These are phyloP conservation scores for Plectranthus barbatus DNA, from an alignment of 257 asterid genomes.

Conservation along the genomic window DNA sequence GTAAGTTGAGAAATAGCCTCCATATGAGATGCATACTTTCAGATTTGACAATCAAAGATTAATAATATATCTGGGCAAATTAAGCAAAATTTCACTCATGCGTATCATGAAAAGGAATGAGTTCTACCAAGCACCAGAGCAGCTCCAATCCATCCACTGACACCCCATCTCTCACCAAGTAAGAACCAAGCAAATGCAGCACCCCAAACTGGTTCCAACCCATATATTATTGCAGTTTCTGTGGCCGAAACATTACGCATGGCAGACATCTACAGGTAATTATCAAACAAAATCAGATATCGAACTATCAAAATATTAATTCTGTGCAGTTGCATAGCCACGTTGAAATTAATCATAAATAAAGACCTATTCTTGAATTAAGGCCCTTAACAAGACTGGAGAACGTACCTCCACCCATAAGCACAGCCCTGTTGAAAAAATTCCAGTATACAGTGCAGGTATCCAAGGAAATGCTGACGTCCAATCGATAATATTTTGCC, in stretches of 20 bases:
- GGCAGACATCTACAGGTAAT: conserved; percentile 37
- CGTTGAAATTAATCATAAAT: too few species aligned
- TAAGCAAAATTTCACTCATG: neutral
- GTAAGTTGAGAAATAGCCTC: too few species aligned
- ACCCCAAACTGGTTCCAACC: conserved; percentile 83
- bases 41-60: neutral
- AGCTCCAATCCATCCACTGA: conserved; percentile 74
- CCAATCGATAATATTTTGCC: conserved; percentile 25
- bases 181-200: conserved; percentile 84
- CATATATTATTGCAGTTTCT: conserved; percentile 72
- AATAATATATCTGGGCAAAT: neutral
- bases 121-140: conserved; percentile 62
- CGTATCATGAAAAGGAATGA: neutral
- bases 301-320: too few species aligned
- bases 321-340: neutral
- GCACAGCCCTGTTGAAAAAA: conserved; percentile 67
- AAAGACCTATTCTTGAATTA: neutral
- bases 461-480: conserved; percentile 61
- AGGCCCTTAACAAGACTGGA: neutral
- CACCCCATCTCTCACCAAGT: conserved; percentile 88
- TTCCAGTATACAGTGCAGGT: conserved; percentile 76
- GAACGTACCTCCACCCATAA: conserved; percentile 64
- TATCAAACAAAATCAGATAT: too few species aligned
- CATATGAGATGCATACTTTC: neutral
- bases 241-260: conserved; percentile 74